Evolutionary conservation across 345 rosid species (phyloP).

Genomic region (Noccaea bulbosa): DNA sequence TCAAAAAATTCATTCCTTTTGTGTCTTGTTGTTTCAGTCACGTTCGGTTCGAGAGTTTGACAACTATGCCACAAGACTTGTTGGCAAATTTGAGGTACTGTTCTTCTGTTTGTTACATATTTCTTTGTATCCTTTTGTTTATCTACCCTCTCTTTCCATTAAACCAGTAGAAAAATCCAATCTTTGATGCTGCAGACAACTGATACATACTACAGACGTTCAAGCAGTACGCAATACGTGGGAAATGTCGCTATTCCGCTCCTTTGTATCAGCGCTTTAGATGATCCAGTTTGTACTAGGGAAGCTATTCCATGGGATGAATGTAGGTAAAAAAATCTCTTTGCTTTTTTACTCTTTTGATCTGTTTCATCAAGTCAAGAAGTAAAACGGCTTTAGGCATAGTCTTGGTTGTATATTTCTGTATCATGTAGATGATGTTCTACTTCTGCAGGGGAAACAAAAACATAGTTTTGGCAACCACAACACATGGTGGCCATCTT

Average conservation of each 20-base stretch:
- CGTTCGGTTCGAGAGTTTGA: constrained; percentile 87
- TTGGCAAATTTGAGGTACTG: constrained; percentile 83
- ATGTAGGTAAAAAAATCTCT: constrained; percentile 63
- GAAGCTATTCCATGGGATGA: constrained; percentile 99
- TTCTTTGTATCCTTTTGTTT: constrained; percentile 17
- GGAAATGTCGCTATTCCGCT: constrained; percentile 75
- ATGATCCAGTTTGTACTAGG: constrained; percentile 87
- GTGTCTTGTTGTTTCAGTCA: constrained; percentile 53
- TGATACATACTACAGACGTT: constrained; percentile 81
- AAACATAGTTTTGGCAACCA: constrained; percentile 71
- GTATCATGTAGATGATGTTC: constrained; percentile 15
- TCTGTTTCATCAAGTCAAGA: constrained; percentile 1
- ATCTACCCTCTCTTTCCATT: background rate
- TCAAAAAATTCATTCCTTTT: constrained; percentile 9
- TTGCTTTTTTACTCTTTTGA: constrained; percentile 8
- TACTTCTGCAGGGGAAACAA: constrained; percentile 59
- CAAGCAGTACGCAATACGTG: constrained; percentile 72
- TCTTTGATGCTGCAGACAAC: constrained; percentile 63
- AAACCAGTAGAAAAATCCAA: constrained; percentile 5
- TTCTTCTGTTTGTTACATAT: background rate
- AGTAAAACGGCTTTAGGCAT: background rate
- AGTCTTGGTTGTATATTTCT: constrained; percentile 3
- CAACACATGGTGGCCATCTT: constrained; percentile 86
- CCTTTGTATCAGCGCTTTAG: constrained; percentile 85
- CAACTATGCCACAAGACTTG: constrained; percentile 78